Evolutionary conservation across 2,329 filamentous ascomycete genomes (phyloP), one percentile per base, ranked within the genome.

Genomic region (Colletotrichum sp.): DNA sequence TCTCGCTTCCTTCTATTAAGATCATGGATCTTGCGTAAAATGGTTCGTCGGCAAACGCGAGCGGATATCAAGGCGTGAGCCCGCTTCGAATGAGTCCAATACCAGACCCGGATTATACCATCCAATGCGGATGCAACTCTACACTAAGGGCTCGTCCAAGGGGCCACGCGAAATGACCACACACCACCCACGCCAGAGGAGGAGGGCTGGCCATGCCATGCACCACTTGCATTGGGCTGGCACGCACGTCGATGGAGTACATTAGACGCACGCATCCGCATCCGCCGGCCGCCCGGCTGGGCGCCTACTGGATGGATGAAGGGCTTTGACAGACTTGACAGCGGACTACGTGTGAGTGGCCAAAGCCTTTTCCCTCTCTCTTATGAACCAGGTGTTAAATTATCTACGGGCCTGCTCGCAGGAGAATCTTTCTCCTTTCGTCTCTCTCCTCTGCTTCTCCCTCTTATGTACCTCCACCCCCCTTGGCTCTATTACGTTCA

Each of bases 121-220:
- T 76, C 71, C 26, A 66, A 70, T 70, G 61, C 71, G 71, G 74
- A 66, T 75, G 70, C 71, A 30, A 74, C 73, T 52, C 43, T 58
- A 21, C 30, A 64, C 48, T 66, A 66, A 66, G 65, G 73, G 69
- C 69, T 68, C 28, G 55, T 32, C 21, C 32, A 36, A 56, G 67
- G 73, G 66, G 70, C 64, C 73, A 70, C 43, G 70, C 73, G 73
- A 76, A 76, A 76, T 76, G 73, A 70, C 64, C 58, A 70, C 70
- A 70, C 64, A 64, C 66, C 52, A 58, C 32, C 26, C 69, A 24
- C 60, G 30, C 28, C 32, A 28, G 32, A 21, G 24, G 62, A 75
- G 55, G 68, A 69, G 32, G 67, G n/a, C 58, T 10, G 36, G 43
- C 43, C 43, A 21, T 52, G 43, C 28, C 70, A 64, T 73, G 69